Percentiles rank a stretch among this genome's conserved stretches.
phyloP scores from a whole-genome alignment of 1,284 basidiomycete genomes.

The Trichosporon sp. region DNA sequence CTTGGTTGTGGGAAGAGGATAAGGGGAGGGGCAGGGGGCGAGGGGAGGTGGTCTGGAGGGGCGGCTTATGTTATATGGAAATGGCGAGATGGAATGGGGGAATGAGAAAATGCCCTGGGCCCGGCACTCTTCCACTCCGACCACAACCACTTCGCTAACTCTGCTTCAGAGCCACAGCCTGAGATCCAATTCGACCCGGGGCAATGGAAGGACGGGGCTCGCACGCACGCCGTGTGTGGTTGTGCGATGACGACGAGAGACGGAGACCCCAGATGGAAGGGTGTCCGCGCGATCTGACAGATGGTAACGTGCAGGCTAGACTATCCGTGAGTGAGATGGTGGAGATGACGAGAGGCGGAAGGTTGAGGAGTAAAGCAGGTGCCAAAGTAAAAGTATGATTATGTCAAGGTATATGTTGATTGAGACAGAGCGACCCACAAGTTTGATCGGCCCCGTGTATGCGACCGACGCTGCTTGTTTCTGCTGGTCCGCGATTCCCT shows the following conservation, averaged over 20 bases:
- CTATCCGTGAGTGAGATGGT: neutral
- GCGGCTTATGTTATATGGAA: slow-evolving; percentile 1
- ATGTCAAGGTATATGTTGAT: slow-evolving; percentile 1
- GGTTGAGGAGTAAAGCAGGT: neutral
- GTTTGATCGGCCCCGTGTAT: slow-evolving; percentile 2
- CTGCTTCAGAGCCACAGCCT: neutral
- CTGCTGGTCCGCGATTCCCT: neutral
- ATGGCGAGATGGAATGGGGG: slow-evolving; percentile 2
- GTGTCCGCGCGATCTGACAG: neutral
- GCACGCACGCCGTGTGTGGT: neutral
- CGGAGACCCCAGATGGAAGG: neutral
- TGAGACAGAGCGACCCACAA: neutral
- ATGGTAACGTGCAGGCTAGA: neutral
- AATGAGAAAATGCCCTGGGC: neutral
- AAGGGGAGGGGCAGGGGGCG: neutral
- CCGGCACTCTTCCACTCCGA: neutral
- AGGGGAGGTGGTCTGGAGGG: neutral
- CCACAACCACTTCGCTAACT: neutral
- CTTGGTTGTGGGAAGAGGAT: neutral
- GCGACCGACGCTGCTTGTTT: neutral
- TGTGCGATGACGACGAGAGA: neutral
- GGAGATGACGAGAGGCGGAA: neutral
- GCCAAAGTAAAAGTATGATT: neutral
- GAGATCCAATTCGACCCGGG: neutral
- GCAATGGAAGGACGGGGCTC: neutral